Evolutionary conservation across 108 stramenopile species (phyloP), one percentile per base, ranked within the genome.

Genomic region (Epipyxis sp.): DNA sequence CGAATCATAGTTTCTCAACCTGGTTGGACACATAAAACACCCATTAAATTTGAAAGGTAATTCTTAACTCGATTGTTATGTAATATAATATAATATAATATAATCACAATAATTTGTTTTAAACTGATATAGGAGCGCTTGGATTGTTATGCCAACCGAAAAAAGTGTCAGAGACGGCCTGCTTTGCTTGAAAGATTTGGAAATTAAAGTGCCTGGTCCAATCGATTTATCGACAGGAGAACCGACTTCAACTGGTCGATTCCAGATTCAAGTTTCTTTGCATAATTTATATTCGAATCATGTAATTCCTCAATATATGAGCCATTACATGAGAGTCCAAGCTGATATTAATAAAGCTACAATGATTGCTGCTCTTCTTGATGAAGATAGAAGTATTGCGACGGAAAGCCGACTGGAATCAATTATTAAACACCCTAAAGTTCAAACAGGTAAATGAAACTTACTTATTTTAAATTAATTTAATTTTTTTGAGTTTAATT

Each of bases 1-100:
- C 61, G 61, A 6, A 65, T 65, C 35, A 10, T 65, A 29, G 35
- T 65, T 65, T 65, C 61, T 65, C 61, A 65, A 32, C 61, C 61
- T 10, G 34, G 10, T 10, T 65, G 61, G 61, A 13, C 34, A 29
- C 27, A 3, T 6, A 29, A 37, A 35, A 32, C 34, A 6, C 3
- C 34, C 30, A 32, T 32, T 65, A 3, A 25, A 6, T 65, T 65
- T 65, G 61, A 65, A 37, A 16, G 61, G n/a, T n/a, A n/a, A n/a
- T n/a, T n/a, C n/a, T n/a, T n/a, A n/a, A n/a, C n/a, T n/a, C n/a
- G n/a, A n/a, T n/a, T n/a, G n/a, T n/a, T n/a, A n/a, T n/a, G n/a
- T n/a, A n/a, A n/a, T n/a, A n/a, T n/a, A n/a, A n/a, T n/a, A n/a
- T n/a, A n/a, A n/a, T n/a, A n/a, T n/a, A n/a, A n/a, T n/a, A n/a